Percentiles rank a stretch among this genome's conserved stretches.
phyloP scores from a whole-genome alignment of 176 grass and related monocot genomes.

The Pharus latifolius region DNA sequence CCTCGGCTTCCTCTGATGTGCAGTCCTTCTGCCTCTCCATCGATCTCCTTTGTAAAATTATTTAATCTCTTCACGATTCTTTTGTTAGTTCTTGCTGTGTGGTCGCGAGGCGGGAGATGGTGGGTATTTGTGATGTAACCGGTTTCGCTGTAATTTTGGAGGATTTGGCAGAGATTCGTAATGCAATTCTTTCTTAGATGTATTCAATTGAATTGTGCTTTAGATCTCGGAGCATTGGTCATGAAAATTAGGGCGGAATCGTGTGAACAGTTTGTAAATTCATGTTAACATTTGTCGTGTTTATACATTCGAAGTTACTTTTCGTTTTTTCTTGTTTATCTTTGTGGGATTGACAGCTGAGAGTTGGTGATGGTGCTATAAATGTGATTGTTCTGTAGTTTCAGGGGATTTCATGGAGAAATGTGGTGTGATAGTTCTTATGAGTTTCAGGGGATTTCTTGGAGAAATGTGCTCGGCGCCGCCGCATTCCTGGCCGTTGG shows the following conservation, averaged over 20 bases:
- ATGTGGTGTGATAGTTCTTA: no score
- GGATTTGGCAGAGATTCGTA: not conserved
- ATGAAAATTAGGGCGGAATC: not conserved
- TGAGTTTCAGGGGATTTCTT: no score
- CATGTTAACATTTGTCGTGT: not conserved
- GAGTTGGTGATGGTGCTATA: no score
- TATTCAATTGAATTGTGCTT: not conserved
- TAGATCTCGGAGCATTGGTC: conserved; percentile 1
- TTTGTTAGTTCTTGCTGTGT: not conserved
- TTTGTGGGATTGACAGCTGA: no score
- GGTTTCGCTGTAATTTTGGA: conserved; percentile 9
- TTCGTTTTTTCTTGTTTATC: no score
- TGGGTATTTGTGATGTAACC: no score
- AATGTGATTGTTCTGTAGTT: no score
- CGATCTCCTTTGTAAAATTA: not conserved
- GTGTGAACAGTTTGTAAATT: conserved; percentile 28
- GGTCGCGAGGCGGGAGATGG: not conserved
- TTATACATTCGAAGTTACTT: no score
- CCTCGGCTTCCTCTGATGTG: conserved; percentile 65
- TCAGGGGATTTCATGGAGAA: no score
- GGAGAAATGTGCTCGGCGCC: no score
- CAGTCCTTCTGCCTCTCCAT: not conserved
- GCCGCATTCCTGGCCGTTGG: no score
- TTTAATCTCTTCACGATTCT: not conserved
- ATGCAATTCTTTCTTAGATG: conserved; percentile 26